Evolutionary conservation across 768 basidiomycete genomes (phyloP).

Genomic region (Amanita rubescens): DNA sequence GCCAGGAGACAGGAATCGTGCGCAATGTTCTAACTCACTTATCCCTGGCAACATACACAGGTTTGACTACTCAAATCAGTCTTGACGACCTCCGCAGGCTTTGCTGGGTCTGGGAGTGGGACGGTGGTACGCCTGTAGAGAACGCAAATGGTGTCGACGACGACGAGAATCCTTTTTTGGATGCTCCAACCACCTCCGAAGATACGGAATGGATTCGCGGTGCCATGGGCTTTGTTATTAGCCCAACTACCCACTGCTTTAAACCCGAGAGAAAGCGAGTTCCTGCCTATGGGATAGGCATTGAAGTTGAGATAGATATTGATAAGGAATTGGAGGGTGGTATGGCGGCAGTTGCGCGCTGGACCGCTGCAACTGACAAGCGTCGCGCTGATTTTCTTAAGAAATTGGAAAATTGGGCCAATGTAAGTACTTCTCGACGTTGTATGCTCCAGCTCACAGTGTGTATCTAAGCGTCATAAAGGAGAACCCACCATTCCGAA

Average conservation of each 20-base stretch:
- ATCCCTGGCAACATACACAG: slow-evolving; percentile 61
- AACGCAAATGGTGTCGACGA: slow-evolving; percentile 12
- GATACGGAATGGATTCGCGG: slow-evolving; percentile 73
- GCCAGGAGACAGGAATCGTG: slow-evolving; percentile 66
- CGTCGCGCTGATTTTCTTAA: slow-evolving; percentile 49
- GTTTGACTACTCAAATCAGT: slow-evolving; percentile 55
- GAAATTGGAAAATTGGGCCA: slow-evolving; percentile 59
- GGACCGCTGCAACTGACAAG: slow-evolving; percentile 65
- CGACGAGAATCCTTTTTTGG: slow-evolving; percentile 69
- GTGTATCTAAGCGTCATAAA: slow-evolving; percentile 41
- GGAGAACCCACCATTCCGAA: slow-evolving; percentile 37
- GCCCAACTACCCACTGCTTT: slow-evolving; percentile 65
- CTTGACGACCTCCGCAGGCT: slow-evolving; percentile 66
- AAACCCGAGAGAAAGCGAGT: slow-evolving; percentile 58
- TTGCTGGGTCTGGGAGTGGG: slow-evolving; percentile 92
- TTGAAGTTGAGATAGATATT: slow-evolving; percentile 81
- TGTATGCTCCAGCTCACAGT: neutral
- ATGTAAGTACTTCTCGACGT: slow-evolving; percentile 33
- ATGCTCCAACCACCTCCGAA: slow-evolving; percentile 26
- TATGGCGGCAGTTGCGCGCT: slow-evolving; percentile 86
- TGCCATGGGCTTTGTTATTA: slow-evolving; percentile 72
- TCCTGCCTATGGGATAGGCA: slow-evolving; percentile 78
- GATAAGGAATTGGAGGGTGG: slow-evolving; percentile 74
- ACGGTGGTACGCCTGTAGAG: slow-evolving; percentile 37
- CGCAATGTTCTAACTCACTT: slow-evolving; percentile 75